Evolutionary conservation across 805 yeast genomes (phyloP), one percentile per base, ranked within the genome.

Genomic region (Barnettozyma pratensis): DNA sequence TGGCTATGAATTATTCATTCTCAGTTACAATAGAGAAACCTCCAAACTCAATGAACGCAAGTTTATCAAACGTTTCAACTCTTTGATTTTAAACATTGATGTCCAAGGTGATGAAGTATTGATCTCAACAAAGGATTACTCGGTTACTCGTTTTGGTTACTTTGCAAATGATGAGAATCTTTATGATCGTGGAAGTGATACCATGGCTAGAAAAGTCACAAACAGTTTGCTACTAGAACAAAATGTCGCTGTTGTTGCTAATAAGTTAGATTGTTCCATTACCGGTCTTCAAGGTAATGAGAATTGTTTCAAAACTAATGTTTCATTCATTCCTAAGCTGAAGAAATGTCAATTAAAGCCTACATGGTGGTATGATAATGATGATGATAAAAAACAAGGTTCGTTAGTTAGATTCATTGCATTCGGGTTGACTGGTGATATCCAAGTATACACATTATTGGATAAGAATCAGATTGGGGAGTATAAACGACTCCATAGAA

Each of bases 391-490:
- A 12, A n/a, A 49, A 39, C 7, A n/a, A n/a, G 41, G 10, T 38
- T 19, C 39, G 36, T 42, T 47, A 35, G 19, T 46, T 14, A 54
- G 57, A 10, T 64, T 68, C 47, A 27, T 61, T 14, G 53, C 60
- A 38, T 60, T 46, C 46, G 76, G 76, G 1, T 37, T 72, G 14
- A 62, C 66, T 38, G 77, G 77, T 4, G 73, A 69, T 39, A 49
- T 71, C 7, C 56, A 59, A 9, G 11, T 65, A 3, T 69, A 43
- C 46, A 61, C 66, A 1, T 7, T 57, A 5, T 25, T 64, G 14
- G 42, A 46, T 12, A 38, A 46, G 31, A 30, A n/a, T 3, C 40
- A 50, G 29, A 46, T 49, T 7, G 41, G 44, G 10, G 40, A 36
- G 5, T 34, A 49, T 19, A 39, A 39, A 31, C 30, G 34, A 3